Evolutionary conservation across 202 grass and related monocot genomes (phyloP).

Genomic region (Carex arenaria): DNA sequence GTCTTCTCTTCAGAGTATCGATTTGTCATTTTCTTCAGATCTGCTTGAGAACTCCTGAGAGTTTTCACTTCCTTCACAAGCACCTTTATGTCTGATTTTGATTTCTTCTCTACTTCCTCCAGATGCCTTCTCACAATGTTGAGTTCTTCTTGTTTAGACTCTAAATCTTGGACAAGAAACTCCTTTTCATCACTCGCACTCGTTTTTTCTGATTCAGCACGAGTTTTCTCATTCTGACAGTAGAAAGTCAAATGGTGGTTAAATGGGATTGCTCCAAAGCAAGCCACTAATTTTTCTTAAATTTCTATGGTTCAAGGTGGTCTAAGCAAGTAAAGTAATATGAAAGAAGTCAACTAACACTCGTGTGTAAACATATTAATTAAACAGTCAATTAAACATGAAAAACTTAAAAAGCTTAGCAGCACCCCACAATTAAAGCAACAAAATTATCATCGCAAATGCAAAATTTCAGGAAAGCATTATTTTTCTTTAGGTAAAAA

Average conservation of each 20-base stretch:
- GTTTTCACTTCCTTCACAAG: conserved; percentile 94
- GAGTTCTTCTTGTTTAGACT: conserved; percentile 62
- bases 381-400: neutral
- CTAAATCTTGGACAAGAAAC: conserved; percentile 57
- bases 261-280: conserved; percentile 21
- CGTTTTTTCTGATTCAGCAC: conserved; percentile 54
- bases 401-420: neutral
- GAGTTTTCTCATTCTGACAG: conserved; percentile 72
- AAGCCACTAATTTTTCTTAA: neutral
- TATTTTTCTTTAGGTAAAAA: neutral
- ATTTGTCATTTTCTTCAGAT: conserved; percentile 72
- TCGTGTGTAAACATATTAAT: neutral
- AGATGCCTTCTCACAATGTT: conserved; percentile 51
- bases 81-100: conserved; percentile 90
- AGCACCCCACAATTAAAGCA: neutral
- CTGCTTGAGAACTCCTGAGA: conserved; percentile 83
- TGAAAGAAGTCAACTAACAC: neutral
- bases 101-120: conserved; percentile 80
- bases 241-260: conserved; percentile 8
- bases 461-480: neutral
- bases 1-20: conserved; percentile 69
- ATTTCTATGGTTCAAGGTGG: neutral
- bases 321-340: neutral
- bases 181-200: conserved; percentile 58
- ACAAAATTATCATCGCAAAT: neutral